Percentiles rank a stretch among this genome's conserved stretches.
Evolutionary conservation across 768 basidiomycete genomes (phyloP).

Genomic region (Rhizopogon sp.): DNA sequence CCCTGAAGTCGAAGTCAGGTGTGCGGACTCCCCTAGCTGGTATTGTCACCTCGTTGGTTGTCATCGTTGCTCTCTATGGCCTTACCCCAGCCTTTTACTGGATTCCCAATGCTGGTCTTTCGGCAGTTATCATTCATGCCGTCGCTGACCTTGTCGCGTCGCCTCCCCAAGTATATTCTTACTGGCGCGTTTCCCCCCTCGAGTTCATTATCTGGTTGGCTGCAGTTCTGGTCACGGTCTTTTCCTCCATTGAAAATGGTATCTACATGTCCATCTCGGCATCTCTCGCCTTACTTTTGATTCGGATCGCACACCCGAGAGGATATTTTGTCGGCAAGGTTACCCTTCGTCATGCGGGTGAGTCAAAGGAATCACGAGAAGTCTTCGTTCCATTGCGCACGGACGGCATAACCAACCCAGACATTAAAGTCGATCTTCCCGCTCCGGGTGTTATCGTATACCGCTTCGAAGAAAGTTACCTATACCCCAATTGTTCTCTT

Average conservation of each 20-base stretch:
- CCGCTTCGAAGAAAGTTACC: conserved; percentile 85
- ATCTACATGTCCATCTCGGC: conserved; percentile 84
- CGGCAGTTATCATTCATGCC: conserved; percentile 93
- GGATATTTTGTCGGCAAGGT: conserved; percentile 90
- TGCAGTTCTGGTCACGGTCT: conserved; percentile 85
- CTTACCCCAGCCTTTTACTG: conserved; percentile 90
- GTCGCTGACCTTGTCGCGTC: conserved; percentile 85
- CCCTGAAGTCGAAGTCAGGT: conserved; percentile 92
- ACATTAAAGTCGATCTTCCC: conserved; percentile 71
- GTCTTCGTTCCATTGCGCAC: conserved; percentile 76
- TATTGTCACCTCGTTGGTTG: conserved; percentile 77
- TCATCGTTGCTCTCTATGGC: conserved; percentile 92
- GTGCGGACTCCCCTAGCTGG: conserved; percentile 96
- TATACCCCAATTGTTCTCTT: conserved; percentile 75
- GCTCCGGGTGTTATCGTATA: conserved; percentile 87
- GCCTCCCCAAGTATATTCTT: conserved; percentile 76
- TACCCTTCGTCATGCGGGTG: conserved; percentile 40
- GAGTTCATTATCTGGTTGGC: conserved; percentile 89
- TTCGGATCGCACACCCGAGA: conserved; percentile 84
- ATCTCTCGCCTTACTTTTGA: conserved; percentile 73
- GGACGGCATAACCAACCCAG: conserved; percentile 59
- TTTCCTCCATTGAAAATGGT: conserved; percentile 91
- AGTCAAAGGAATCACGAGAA: conserved; percentile 47
- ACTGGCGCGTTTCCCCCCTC: conserved; percentile 91
- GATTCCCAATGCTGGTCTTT: conserved; percentile 79